These are phyloP conservation scores for Zelopaecilomyces penicillatus DNA, from an alignment of 2,329 filamentous ascomycete species.

Conservation along the genomic window DNA sequence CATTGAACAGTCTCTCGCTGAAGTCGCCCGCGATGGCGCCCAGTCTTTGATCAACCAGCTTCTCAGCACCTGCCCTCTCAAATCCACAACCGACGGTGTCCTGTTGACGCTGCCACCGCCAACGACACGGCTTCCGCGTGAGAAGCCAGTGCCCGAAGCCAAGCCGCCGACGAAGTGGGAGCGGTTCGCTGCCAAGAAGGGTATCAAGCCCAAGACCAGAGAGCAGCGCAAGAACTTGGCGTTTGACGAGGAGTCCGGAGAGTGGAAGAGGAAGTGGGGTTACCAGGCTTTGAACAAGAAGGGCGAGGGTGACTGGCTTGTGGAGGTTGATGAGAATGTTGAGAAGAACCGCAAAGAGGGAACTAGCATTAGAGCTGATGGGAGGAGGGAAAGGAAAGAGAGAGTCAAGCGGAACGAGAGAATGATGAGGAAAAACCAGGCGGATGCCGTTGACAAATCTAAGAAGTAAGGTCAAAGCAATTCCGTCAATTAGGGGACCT, in stretches of 20 bases:
- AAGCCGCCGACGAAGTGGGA: constrained; percentile 91
- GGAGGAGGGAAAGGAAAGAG: constrained; percentile 58
- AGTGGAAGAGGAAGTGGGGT: constrained; percentile 93
- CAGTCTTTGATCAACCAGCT: constrained; percentile 93
- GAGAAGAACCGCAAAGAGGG: constrained; percentile 56
- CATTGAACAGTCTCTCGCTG: constrained; percentile 60
- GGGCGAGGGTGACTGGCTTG: constrained; percentile 76
- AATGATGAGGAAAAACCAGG: constrained; percentile 59
- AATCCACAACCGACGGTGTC: constrained; percentile 60
- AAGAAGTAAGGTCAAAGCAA: constrained; percentile 12
- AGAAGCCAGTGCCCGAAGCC: constrained; percentile 79
- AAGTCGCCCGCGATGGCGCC: constrained; percentile 77
- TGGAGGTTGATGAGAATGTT: constrained; percentile 78
- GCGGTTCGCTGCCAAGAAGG: constrained; percentile 92
- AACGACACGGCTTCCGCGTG: constrained; percentile 68
- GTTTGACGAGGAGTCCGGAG: constrained; percentile 75
- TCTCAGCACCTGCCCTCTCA: constrained; percentile 76
- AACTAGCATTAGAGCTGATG: constrained; percentile 52
- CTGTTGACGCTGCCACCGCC: constrained; percentile 68
- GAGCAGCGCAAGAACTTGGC: constrained; percentile 66
- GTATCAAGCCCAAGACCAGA: constrained; percentile 80
- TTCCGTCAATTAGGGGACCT: constrained; percentile 1
- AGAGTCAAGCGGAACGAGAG: constrained; percentile 63
- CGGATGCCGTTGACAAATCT: constrained; percentile 27
- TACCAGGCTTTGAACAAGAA: constrained; percentile 87